Evolutionary conservation across 2,329 filamentous ascomycete genomes (phyloP), one percentile per base, ranked within the genome.

Genomic region (Colletotrichum tropicicola): DNA sequence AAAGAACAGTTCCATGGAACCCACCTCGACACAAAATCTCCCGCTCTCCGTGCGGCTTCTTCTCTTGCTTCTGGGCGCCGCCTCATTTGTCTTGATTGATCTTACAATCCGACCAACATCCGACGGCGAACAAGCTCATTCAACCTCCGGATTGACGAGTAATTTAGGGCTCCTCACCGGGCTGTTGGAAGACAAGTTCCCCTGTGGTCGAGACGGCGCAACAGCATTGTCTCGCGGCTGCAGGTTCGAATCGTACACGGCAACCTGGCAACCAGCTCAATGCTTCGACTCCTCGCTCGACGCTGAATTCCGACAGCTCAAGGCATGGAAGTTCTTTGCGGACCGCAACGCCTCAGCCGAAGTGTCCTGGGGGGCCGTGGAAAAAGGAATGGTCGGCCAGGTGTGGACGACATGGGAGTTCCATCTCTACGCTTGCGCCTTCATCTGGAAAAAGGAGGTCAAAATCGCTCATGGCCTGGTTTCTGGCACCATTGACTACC

Each of bases 401-500:
- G 37, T 21, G 2, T 54, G 51, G 51, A 54, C 51, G 25, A 54
- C 51, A 4, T 54, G 51, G 51, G 35, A 54, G 35, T 54, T 54
- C 23, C 51, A 54, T n/a, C 37, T 54, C 6, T 43, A 54, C 23
- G 28, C 51, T 21, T 54, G 51, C n/a, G 51, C 51, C 12, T 54
- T 43, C 7, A 39, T 54, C n/a, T 54, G 51, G 51, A 54, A 54
- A 27, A 54, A 54, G 9, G 51, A 54, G 10, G 51, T 54, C 23
- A 54, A 54, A 8, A 54, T 54, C 21, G 51, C 37, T 19, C 51
- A 54, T 35, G 51, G 51, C 5, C 23, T 54, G 12, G 35, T 54
- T 12, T 56, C 53, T 45, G 53, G 53, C 8, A 56, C 53, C 25
- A 56, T 45, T 27, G 53, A 56, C 53, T 45, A 56, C 23, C 51